Evolutionary conservation across 352 stramenopile genomes (phyloP).

Genomic region (Pythium aristosporum): DNA sequence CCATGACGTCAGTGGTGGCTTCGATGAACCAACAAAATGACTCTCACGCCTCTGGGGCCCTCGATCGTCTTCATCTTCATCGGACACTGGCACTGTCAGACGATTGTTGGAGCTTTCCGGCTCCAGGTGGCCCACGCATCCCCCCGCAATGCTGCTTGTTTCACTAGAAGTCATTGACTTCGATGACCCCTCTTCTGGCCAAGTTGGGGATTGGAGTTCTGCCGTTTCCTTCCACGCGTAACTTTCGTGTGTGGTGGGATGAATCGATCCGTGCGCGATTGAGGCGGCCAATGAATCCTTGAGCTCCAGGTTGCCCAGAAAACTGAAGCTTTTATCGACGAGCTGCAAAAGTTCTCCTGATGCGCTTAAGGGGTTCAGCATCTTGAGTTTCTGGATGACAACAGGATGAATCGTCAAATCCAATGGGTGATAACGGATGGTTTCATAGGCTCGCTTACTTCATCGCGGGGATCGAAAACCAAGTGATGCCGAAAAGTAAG

Average conservation of each 20-base stretch:
- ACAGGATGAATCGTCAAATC: background rate
- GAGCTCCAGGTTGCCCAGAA: conserved; percentile 70
- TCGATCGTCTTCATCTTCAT: conserved; percentile 7
- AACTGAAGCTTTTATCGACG: conserved; percentile 56
- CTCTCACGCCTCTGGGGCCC: background rate
- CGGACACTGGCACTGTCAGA: background rate
- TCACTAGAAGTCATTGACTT: conserved; percentile 63
- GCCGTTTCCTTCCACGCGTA: conserved; percentile 64
- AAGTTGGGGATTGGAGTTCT: conserved; percentile 14
- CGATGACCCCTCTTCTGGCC: conserved; percentile 20
- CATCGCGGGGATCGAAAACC: conserved; percentile 78
- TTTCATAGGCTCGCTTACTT: conserved; percentile 28
- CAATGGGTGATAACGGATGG: conserved; percentile 1
- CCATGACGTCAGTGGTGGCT: conserved; percentile 49
- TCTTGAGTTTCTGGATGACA: conserved; percentile 63
- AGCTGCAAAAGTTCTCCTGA: conserved; percentile 55
- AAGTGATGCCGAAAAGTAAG: conserved; percentile 89
- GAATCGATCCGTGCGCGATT: conserved; percentile 60
- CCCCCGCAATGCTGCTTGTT: conserved; percentile 32
- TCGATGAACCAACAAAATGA: conserved; percentile 1
- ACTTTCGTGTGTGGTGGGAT: conserved; percentile 69
- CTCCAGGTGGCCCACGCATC: background rate
- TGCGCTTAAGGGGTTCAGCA: conserved; percentile 63
- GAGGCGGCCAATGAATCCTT: conserved; percentile 46
- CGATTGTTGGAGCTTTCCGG: background rate